Base-by-base conservation (phyloP, 2,329 filamentous ascomycete genomes). In the Cladophialophora chaetospira region DNA sequence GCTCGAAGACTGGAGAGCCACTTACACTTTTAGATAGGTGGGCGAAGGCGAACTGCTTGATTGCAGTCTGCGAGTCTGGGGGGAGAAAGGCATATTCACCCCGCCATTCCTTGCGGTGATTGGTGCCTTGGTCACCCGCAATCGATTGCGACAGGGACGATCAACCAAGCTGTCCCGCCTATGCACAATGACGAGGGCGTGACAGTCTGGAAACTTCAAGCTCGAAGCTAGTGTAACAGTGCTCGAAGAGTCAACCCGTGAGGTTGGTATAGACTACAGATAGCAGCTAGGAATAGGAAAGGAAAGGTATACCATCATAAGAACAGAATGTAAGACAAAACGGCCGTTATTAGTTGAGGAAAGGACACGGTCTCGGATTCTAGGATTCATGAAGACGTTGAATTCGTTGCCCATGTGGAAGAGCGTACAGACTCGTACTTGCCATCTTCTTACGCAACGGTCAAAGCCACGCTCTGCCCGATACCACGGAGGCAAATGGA, bases 161-260 rank as follows among this genome's bases (percentile, higher is more conserved):
- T 58, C 55, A 46, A 48, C 35, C 55, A 42, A 51, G 25, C 28
- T 13, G 50, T 51, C 40, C 35, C 48, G 47, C 33, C 23, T 28
- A 55, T 61, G 59, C 59, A 58, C 55, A 38, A 58, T 62, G 59
- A 62, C 59, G 59, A 45, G 43, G 44, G 43, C 23, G 38, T 28
- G 42, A 40, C 45, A 19, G 21, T 42, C 31, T 21, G 43, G 29
- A 11, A n/a, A 29, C 17, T 17, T 46, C 43, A 46, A 46, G 43
- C 43, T 35, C 31, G 3, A 11, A 38, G 23, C 26, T 44, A 21
- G 26, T 43, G 2, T 44, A 19, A n/a, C 8, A 19, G n/a, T 36
- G 29, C 21, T n/a, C 46, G 17, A 28, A 31, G 31, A 26, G 25
- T n/a, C 15, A 51, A 13, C 29, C 48, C 4, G 35, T 33, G 25